phyloP scores from a whole-genome alignment of 805 yeast species.

The Metschnikowia corniflorae region DNA sequence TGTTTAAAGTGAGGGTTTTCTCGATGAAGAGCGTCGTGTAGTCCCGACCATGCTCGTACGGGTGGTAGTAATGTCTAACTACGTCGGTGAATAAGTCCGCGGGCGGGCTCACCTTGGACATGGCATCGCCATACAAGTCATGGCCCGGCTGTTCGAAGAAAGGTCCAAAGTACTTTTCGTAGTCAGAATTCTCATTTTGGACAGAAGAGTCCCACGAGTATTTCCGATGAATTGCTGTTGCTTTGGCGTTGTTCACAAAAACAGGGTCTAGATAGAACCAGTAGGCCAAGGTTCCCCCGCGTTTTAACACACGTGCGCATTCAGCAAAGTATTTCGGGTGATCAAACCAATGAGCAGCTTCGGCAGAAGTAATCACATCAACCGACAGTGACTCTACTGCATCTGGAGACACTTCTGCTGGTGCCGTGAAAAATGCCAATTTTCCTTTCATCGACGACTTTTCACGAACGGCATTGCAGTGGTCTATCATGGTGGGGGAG shows the following conservation, averaged over 20 bases:
- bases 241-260: slow-evolving; percentile 48
- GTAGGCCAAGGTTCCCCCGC: slow-evolving; percentile 65
- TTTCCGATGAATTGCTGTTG: slow-evolving; percentile 51
- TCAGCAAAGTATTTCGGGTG: slow-evolving; percentile 50
- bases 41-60: slow-evolving; percentile 20
- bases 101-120: slow-evolving; percentile 38
- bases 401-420: slow-evolving; percentile 27
- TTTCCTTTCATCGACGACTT: slow-evolving; percentile 3
- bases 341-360: slow-evolving; percentile 84
- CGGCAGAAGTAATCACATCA: slow-evolving; percentile 75
- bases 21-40: slow-evolving; percentile 23
- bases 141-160: slow-evolving; percentile 49
- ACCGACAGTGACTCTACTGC: slow-evolving; percentile 29
- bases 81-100: slow-evolving; percentile 22
- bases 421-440: slow-evolving; percentile 22
- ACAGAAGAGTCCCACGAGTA: slow-evolving; percentile 41
- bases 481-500: slow-evolving; percentile 51
- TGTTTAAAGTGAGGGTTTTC: slow-evolving; percentile 18
- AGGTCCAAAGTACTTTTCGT: slow-evolving; percentile 48
- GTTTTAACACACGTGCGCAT: slow-evolving; percentile 47
- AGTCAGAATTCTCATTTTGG: slow-evolving; percentile 15
- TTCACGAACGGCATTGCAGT: slow-evolving; percentile 19
- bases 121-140: slow-evolving; percentile 29
- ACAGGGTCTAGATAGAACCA: slow-evolving; percentile 81
- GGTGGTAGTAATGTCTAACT: slow-evolving; percentile 25